Evolutionary conservation across 257 asterid genomes (phyloP).

Genomic region (Plantago ovata): DNA sequence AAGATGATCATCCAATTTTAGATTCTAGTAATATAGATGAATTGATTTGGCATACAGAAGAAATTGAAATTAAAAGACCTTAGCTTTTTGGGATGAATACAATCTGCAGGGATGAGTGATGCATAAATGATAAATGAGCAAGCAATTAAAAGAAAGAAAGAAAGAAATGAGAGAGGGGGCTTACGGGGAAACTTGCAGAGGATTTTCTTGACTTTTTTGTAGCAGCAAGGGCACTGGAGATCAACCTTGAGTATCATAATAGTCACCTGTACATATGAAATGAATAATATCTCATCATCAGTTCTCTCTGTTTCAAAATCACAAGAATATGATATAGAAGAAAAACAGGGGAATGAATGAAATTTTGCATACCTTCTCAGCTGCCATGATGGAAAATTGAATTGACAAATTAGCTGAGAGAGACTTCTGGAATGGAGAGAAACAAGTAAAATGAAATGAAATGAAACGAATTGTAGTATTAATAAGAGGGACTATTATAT

Average conservation of each 20-base stretch:
- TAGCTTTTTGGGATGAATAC: too few relatives aligned
- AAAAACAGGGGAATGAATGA: neutral
- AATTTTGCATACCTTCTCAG: neutral
- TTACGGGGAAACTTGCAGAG: constrained; percentile 80
- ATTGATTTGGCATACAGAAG: too few relatives aligned
- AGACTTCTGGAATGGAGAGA: constrained; percentile 9
- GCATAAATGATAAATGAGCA: too few relatives aligned
- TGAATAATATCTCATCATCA: too few relatives aligned
- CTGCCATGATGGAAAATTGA: constrained; percentile 1
- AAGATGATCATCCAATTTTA: too few relatives aligned
- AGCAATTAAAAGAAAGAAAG: neutral
- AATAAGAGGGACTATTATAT: too few relatives aligned
- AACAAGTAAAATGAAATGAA: too few relatives aligned
- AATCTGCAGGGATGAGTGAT: too few relatives aligned
- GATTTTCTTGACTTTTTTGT: constrained; percentile 73
- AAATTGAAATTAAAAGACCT: too few relatives aligned
- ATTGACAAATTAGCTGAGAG: constrained; percentile 5
- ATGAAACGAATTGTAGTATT: too few relatives aligned
- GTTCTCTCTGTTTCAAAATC: too few relatives aligned
- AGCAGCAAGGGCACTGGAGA: constrained; percentile 84
- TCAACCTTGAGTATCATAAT: constrained; percentile 68
- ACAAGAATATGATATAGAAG: neutral
- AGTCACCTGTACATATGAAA: constrained; percentile 45
- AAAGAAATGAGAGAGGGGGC: constrained; percentile 5
- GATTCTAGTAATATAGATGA: too few relatives aligned